Conservation (phyloP, 2,329 filamentous ascomycete species). For the Chaetoscypha palmicola region DNA sequence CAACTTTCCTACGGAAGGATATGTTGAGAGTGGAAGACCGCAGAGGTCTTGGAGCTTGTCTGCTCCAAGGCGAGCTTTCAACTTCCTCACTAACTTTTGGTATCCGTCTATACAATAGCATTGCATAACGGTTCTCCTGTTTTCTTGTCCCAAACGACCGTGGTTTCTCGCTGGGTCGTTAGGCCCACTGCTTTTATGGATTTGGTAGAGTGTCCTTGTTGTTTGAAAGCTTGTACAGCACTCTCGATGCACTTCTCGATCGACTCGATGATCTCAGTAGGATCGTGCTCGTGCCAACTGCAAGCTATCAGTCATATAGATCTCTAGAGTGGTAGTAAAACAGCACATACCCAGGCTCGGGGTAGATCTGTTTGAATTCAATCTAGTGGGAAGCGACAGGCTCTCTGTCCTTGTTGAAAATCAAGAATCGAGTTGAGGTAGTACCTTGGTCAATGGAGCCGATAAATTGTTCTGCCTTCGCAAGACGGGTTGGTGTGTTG, state of each 20-base stretch:
- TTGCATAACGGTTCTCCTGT: constrained; percentile 73
- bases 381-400: constrained; percentile 79
- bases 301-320: neutral
- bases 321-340: constrained; percentile 8
- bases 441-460: constrained; percentile 89
- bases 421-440: constrained; percentile 81
- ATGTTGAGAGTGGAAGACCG: constrained; percentile 74
- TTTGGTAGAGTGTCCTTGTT: constrained; percentile 55
- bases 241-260: constrained; percentile 71
- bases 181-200: constrained; percentile 73
- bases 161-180: constrained; percentile 75
- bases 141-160: constrained; percentile 69
- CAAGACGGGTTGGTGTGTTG: neutral
- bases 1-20: constrained; percentile 72
- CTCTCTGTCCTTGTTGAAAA: constrained; percentile 74
- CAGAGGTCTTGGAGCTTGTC: constrained; percentile 61
- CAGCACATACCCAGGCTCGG: constrained; percentile 67
- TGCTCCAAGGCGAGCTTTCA: constrained; percentile 60
- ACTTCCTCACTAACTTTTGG: constrained; percentile 61
- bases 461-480: constrained; percentile 46
- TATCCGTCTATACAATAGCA: constrained; percentile 81
- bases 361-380: constrained; percentile 79
- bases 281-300: constrained; percentile 83
- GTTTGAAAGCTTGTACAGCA: constrained; percentile 61
- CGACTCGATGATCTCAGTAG: constrained; percentile 63